Evolutionary conservation across 257 asterid genomes (phyloP).

Genomic region (Anisodus tanguticus): DNA sequence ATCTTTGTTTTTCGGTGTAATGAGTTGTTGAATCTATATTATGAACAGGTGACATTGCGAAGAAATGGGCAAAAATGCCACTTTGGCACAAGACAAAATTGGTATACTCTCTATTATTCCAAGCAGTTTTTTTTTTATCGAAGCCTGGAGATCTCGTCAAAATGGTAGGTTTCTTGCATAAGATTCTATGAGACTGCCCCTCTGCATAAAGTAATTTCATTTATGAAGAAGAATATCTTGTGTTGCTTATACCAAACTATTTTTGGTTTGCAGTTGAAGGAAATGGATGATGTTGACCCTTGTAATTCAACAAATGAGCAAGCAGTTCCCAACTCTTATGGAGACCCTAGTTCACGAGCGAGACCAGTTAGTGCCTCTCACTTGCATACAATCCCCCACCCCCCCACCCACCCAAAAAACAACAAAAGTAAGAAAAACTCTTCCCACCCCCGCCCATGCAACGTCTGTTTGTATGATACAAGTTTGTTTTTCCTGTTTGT

Average conservation of each 20-base stretch:
- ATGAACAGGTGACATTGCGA: constrained; percentile 65
- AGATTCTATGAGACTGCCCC: constrained; percentile 16
- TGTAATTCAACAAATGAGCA: constrained; percentile 97
- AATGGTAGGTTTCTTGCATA: constrained; percentile 54
- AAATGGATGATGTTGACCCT: constrained; percentile 93
- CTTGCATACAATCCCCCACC: neutral
- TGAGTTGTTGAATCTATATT: neutral
- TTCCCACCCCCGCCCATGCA: neutral
- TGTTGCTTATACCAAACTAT: neutral
- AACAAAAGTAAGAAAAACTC: neutral
- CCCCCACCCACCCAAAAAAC: neutral
- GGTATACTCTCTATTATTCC: constrained; percentile 71
- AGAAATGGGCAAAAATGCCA: constrained; percentile 95
- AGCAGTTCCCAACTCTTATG: constrained; percentile 85
- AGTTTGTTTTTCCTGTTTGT: neutral
- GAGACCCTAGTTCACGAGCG: constrained; percentile 96
- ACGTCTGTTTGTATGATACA: neutral
- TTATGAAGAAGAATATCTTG: neutral
- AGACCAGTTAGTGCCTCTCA: constrained; percentile 65
- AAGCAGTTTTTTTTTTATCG: constrained; percentile 71
- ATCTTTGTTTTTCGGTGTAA: neutral
- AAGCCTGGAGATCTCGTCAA: constrained; percentile 66
- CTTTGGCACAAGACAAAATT: constrained; percentile 92
- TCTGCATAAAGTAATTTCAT: neutral
- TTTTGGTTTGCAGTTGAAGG: constrained; percentile 75